Evolutionary conservation across 1,284 basidiomycete species (phyloP), one percentile per base, ranked within the genome.

Genomic region (Papiliotrema nemorosa): DNA sequence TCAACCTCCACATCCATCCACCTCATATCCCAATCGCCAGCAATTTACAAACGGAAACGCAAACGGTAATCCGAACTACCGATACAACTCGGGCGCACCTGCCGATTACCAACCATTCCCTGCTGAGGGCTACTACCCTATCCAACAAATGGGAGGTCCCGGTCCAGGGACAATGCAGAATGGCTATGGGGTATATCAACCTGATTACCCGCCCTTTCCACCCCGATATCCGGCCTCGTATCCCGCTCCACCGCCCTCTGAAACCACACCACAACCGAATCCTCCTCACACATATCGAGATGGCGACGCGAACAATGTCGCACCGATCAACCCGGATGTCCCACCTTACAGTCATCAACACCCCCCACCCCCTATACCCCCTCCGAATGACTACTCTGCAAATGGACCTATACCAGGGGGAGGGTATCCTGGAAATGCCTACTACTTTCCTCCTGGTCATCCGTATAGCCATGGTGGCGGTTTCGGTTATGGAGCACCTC

Each of bases 101-200:
- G n/a, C n/a, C n/a, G n/a, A n/a, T n/a, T n/a, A n/a, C n/a, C n/a
- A n/a, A n/a, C n/a, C n/a, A n/a, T n/a, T n/a, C n/a, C n/a, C n/a
- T n/a, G n/a, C n/a, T n/a, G 34, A 46, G 33, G 18, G 16, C 10
- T 26, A 35, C 22, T 41, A 43, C 38, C 60, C 53, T 12, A 48
- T 49, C 49, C 40, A 31, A 3, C 63, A 60, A 35, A 59, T 66
- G 58, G 69, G 66, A 5, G 62, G 64, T 7, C 67, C 70, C 2
- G 70, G 70, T 16, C 69, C 69, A 2, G 64, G 58, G 34, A 70
- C 68, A 2, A 68, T 73, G 66, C 70, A 73, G 56, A 70, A 70
- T 49, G 65, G 59, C 3, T 70, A 66, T 51, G 57, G 55, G 14
- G 26, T 10, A 35, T 13, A 20, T 27, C n/a, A 18, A 6, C 29